Percentiles rank a stretch among this genome's conserved stretches.
phyloP scores from a whole-genome alignment of 73 alveolate genomes.

The Stentor roeselii region DNA sequence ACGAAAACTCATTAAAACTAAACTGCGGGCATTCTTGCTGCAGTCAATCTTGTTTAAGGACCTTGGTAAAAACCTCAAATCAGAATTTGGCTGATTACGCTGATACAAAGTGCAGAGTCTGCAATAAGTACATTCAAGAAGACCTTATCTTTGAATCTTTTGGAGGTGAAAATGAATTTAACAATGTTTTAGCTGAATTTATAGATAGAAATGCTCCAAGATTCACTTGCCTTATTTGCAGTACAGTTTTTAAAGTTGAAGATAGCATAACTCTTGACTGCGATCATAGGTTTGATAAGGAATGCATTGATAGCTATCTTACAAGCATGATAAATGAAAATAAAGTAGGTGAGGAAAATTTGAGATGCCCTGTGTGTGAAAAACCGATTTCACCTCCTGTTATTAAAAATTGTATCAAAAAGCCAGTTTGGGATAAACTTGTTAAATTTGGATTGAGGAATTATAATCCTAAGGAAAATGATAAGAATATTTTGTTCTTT shows the following conservation, averaged over 20 bases:
- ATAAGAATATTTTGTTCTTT: neutral
- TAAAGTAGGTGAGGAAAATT: neutral
- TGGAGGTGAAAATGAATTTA: neutral
- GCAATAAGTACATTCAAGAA: neutral
- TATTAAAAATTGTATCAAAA: neutral
- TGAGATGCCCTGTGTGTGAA: neutral
- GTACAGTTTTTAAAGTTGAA: neutral
- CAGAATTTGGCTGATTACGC: neutral
- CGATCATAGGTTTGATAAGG: constrained; percentile 15
- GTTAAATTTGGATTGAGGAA: neutral
- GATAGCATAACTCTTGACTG: constrained; percentile 16
- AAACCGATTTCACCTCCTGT: neutral
- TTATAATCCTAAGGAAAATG: neutral
- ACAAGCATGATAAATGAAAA: neutral
- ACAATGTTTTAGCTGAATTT: neutral
- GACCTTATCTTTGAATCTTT: neutral
- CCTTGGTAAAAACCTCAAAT: neutral
- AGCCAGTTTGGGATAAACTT: neutral
- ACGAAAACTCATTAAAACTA: neutral
- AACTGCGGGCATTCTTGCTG: neutral
- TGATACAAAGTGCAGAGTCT: neutral
- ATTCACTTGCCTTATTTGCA: neutral
- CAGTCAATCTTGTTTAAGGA: neutral
- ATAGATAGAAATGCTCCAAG: neutral
- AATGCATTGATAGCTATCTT: neutral